These are phyloP conservation scores for Neopestalotiopsis sp. DNA, from an alignment of 2,329 filamentous ascomycete genomes.

Conservation along the genomic window DNA sequence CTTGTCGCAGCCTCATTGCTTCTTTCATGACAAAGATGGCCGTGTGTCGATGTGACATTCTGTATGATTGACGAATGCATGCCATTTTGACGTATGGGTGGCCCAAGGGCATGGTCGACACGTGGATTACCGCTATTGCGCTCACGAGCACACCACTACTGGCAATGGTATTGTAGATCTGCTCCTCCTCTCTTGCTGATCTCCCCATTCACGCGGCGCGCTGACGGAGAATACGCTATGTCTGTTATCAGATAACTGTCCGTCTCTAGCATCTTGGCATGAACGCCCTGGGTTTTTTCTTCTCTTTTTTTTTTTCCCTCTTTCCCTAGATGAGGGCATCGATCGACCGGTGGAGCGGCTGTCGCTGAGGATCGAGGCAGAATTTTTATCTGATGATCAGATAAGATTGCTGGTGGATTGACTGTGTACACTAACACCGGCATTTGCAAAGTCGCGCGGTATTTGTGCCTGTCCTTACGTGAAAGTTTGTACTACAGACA, in stretches of 20 bases:
- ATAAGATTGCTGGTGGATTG: neutral
- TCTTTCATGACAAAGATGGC: too few species aligned
- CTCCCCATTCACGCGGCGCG: neutral
- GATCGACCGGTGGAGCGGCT: neutral
- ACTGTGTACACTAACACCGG: neutral
- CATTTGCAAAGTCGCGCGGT: too few species aligned
- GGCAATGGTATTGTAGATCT: neutral
- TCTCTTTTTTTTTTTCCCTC: too few species aligned
- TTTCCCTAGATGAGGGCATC: neutral
- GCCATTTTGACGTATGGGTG: neutral
- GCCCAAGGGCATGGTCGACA: neutral
- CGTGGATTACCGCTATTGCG: neutral
- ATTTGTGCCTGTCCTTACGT: too few species aligned
- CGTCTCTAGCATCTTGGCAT: neutral
- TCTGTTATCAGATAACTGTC: slow-evolving; percentile 1
- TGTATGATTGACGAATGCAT: neutral
- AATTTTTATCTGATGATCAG: slow-evolving; percentile 3
- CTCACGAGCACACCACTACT: neutral
- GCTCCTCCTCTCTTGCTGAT: neutral
- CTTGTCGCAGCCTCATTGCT: neutral
- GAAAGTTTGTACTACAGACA: too few species aligned
- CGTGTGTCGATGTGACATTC: neutral
- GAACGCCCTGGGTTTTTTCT: neutral
- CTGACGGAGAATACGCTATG: neutral
- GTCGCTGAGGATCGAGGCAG: neutral